Conservation (phyloP, 2,329 filamentous ascomycete genomes). For the Aspergillaceae sp. region DNA sequence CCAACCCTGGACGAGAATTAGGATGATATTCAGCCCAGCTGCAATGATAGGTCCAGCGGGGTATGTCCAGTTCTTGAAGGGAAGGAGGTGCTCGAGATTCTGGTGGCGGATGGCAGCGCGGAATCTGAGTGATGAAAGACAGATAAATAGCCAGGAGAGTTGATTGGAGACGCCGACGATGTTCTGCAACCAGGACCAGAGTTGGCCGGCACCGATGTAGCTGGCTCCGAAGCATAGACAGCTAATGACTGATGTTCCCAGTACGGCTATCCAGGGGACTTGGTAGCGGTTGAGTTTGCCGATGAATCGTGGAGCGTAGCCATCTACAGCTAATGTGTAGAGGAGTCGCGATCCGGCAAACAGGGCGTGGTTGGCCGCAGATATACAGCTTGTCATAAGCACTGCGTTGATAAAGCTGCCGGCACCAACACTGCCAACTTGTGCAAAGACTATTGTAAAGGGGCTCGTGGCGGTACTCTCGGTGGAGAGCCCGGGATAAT, state of each 20-base stretch:
- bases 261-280: slow-evolving; percentile 47
- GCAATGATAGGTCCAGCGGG: slow-evolving; percentile 52
- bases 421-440: slow-evolving; percentile 47
- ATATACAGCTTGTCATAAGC: slow-evolving; percentile 51
- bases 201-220: slow-evolving; percentile 56
- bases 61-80: slow-evolving; percentile 60
- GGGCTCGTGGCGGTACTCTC: slow-evolving; percentile 42
- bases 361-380: slow-evolving; percentile 51
- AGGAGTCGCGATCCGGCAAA: slow-evolving; percentile 50
- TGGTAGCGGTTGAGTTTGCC: slow-evolving; percentile 42
- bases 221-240: slow-evolving; percentile 57
- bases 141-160: slow-evolving; percentile 55
- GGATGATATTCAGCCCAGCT: slow-evolving; percentile 49
- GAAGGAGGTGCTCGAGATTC: slow-evolving; percentile 52
- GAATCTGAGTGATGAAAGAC: slow-evolving; percentile 58
- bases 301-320: slow-evolving; percentile 51
- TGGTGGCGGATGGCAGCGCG: slow-evolving; percentile 49
- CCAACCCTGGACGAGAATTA: slow-evolving; percentile 57
- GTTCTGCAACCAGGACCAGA: slow-evolving; percentile 61
- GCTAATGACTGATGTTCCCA: slow-evolving; percentile 46
- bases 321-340: slow-evolving; percentile 48
- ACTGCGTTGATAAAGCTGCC: slow-evolving; percentile 55
- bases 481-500: slow-evolving; percentile 38
- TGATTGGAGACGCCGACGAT: slow-evolving; percentile 61
- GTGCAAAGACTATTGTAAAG: slow-evolving; percentile 55